Conservation (phyloP, 202 grass and related monocot genomes). For the Saccharum hybrid region DNA sequence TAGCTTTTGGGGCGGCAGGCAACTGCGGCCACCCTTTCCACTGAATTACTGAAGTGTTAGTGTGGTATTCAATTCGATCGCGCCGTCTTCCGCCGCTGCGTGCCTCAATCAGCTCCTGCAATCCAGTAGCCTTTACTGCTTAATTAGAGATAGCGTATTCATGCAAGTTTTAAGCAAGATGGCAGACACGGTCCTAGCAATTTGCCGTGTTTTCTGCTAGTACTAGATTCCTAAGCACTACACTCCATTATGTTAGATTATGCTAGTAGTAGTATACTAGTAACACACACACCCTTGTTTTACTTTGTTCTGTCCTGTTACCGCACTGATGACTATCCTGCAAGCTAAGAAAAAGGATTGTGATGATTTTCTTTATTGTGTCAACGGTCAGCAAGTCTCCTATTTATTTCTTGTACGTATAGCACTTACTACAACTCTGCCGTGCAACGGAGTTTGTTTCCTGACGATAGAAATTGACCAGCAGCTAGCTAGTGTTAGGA, state of each 20-base stretch:
- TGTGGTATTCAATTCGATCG: neutral
- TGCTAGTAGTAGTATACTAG: neutral
- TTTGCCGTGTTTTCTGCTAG: neutral
- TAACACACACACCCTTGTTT: neutral
- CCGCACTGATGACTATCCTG: neutral
- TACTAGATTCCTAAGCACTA: neutral
- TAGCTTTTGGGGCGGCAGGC: neutral
- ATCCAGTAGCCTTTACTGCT: conserved; percentile 1
- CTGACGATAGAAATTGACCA: too few relatives aligned
- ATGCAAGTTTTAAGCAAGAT: neutral
- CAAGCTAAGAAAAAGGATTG: neutral
- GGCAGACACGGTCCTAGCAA: neutral
- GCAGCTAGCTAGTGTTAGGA: neutral
- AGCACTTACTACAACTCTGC: neutral
- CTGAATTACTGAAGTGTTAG: conserved; percentile 2
- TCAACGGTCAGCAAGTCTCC: neutral
- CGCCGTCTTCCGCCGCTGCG: conserved; percentile 9
- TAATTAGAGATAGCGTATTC: neutral
- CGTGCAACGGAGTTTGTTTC: neutral
- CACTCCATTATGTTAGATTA: neutral
- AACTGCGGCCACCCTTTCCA: conserved; percentile 15
- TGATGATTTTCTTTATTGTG: too few relatives aligned
- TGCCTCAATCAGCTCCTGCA: conserved; percentile 15
- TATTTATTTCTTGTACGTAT: neutral
- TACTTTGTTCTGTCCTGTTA: neutral